Conservation (phyloP, 257 asterid genomes). For the Capsicum rhomboideum region DNA sequence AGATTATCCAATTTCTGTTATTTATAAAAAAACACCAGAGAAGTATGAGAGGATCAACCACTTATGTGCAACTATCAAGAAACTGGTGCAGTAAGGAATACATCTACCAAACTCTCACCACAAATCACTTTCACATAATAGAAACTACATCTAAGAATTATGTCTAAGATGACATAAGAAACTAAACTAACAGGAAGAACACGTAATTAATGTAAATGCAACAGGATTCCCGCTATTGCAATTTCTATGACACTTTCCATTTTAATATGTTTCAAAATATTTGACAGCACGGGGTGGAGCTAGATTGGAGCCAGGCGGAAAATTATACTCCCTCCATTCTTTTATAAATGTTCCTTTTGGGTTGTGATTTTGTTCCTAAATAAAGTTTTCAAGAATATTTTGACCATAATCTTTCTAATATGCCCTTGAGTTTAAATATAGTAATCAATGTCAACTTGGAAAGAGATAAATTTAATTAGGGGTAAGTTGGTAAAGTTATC, state of each 20-base stretch:
- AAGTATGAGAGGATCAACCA: background rate
- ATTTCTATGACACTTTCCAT: background rate
- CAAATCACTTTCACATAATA: background rate
- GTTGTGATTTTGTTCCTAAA: too few species aligned
- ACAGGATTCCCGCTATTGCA: background rate
- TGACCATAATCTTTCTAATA: too few species aligned
- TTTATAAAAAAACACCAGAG: background rate
- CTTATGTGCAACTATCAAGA: background rate
- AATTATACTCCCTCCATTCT: too few species aligned
- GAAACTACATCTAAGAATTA: background rate
- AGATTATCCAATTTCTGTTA: background rate
- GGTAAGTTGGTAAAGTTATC: too few species aligned
- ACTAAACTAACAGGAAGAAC: background rate
- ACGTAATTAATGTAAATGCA: background rate
- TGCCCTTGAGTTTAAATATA: too few species aligned
- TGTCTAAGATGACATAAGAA: background rate
- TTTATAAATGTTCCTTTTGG: too few species aligned
- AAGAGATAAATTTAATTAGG: too few species aligned
- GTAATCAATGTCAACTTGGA: too few species aligned
- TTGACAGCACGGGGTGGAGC: too few species aligned
- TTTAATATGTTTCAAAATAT: background rate
- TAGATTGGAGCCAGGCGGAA: too few species aligned
- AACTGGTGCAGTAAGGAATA: background rate
- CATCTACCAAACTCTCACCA: background rate
- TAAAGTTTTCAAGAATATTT: too few species aligned